These are phyloP conservation scores for Celoporthe dispersa DNA, from an alignment of 2,329 filamentous ascomycete species.

Conservation along the genomic window DNA sequence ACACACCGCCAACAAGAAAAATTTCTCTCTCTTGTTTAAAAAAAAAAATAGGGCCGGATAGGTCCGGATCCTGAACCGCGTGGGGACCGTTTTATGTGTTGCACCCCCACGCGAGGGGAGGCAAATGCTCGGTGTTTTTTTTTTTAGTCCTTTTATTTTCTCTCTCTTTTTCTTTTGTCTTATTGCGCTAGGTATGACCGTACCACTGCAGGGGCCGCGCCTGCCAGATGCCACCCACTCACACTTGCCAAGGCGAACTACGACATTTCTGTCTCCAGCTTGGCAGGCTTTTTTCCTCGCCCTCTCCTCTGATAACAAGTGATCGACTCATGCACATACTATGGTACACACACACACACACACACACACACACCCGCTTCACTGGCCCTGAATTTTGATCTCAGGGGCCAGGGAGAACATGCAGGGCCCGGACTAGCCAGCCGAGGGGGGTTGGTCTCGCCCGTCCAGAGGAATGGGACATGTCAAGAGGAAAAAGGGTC, in stretches of 20 bases:
- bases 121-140: background rate
- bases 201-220: constrained; percentile 1
- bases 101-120: background rate
- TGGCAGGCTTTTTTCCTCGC: background rate
- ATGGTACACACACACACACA: no score
- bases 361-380: no score
- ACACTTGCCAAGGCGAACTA: constrained; percentile 4
- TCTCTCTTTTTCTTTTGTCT: background rate
- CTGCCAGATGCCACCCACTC: background rate
- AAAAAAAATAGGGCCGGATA: background rate
- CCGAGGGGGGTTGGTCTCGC: background rate
- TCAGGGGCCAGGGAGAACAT: background rate
- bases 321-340: constrained; percentile 2
- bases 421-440: background rate
- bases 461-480: background rate
- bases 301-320: background rate
- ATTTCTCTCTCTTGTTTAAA: background rate
- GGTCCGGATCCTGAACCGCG: background rate
- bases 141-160: background rate
- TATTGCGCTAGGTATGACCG: background rate
- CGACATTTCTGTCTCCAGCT: background rate
- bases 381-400: background rate
- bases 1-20: background rate
- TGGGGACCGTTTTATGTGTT: background rate
- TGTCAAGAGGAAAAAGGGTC: background rate